Evolutionary conservation across 257 asterid genomes (phyloP).

Genomic region (Ligustrum vulgare): DNA sequence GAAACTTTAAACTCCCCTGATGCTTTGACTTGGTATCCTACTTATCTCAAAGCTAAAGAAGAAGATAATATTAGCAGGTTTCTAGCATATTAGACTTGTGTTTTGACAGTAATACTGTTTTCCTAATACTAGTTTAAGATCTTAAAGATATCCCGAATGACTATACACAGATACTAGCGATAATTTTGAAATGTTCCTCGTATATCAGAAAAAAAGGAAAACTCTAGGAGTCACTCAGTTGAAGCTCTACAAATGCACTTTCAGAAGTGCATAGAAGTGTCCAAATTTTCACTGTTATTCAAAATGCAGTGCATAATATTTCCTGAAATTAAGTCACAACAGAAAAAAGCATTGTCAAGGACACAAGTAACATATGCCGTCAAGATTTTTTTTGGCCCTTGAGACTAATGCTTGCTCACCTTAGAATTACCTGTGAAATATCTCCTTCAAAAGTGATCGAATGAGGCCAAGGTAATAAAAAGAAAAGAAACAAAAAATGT

Average conservation of each 20-base stretch:
- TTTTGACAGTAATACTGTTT: background rate
- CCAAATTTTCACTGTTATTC: background rate
- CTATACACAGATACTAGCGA: background rate
- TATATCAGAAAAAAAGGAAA: background rate
- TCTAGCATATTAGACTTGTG: background rate
- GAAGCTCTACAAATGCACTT: background rate
- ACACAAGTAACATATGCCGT: background rate
- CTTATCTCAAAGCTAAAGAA: background rate
- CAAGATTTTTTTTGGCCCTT: background rate
- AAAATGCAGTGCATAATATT: background rate
- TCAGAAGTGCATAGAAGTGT: background rate
- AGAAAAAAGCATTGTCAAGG: background rate
- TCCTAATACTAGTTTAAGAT: background rate
- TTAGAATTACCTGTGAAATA: background rate
- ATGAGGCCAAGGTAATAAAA: background rate
- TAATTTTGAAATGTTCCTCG: background rate
- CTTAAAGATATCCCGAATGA: background rate
- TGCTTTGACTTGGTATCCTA: background rate
- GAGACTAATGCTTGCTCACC: background rate
- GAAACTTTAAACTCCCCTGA: slow-evolving; percentile 1
- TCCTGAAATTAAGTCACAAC: background rate
- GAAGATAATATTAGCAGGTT: background rate
- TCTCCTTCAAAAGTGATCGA: background rate
- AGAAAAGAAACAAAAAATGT: background rate
- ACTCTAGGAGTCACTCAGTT: background rate